Base-by-base conservation (phyloP, 2,329 filamentous ascomycete species). In the Cladophialophora carrionii region DNA sequence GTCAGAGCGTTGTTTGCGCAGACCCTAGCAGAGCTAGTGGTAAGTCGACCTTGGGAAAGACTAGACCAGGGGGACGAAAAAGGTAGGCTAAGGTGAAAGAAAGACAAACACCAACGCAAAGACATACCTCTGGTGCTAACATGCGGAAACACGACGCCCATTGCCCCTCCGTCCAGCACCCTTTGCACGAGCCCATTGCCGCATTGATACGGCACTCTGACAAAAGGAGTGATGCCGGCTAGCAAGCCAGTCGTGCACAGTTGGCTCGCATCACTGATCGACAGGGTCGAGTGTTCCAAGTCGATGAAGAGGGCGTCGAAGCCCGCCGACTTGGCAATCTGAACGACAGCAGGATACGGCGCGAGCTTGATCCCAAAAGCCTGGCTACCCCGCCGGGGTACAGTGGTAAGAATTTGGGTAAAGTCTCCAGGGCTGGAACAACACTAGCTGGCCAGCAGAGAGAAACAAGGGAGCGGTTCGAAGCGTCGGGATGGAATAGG, bases 231-330 rank as follows among this genome's bases (percentile, higher is more conserved):
- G 51, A 65, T 62, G 32, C 74, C 75, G 1, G 63, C 70, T n/a
- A 66, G 62, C 6, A 76, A 65, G 0, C 70, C 75, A 0, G 72
- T 69, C 3, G 65, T 70, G 62, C 74, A 76, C 1, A 77, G 67
- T 17, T 72, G 71, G 62, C 72, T 73, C 1, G 73, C 72, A 26
- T 77, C 72, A 20, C 71, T 68, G 3, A 77, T 56, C 0, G 75
- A 75, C 3, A 79, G 65, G 2, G 68, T 70, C 4, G 74, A 74
- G 53, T 79, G 77, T 66, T 79, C 77, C 6, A 79, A 70, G 41
- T 79, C 78, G 63, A 79, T 78, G 68, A 79, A 79, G 0, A 79
- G 67, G 6, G 74, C 66, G 57, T 79, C 74, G 57, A 73, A 78
- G 22, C 76, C 75, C 2, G 73, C 74, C 26, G 73, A 72, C 62